Base-by-base conservation (phyloP, 805 yeast genomes). In the Schizosaccharomyces japonicus region DNA sequence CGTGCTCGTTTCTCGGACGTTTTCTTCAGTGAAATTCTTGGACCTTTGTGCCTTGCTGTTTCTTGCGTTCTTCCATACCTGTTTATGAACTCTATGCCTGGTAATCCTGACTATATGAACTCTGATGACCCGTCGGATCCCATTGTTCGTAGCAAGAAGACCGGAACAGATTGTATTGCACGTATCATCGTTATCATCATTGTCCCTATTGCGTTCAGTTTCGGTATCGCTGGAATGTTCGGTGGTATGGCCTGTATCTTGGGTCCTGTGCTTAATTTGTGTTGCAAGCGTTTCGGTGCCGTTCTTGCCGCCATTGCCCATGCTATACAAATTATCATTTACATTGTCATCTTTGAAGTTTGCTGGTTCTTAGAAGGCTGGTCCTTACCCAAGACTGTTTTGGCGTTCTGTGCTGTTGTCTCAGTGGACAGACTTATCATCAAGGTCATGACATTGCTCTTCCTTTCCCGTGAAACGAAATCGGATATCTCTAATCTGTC, bases 311-410 rank as follows among this genome's bases (percentile, higher is more conserved):
- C 82, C 58, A 65, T 90, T 61, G 94, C 96, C 19, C 98, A 90
- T 60, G 95, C 94, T 66, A 69, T 82, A 57, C 84, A 95, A 15
- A 95, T 92, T 48, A 63, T 92, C 56, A 68, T 83, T 54, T 92
- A 87, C 68, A 67, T 90, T 55, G 69, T 78, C 34, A 81, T 82
- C 72, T 87, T 83, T 68, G 80, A 87, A 63, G 81, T 85, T 51
- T 79, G 87, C 85, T 90, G 98, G 98, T 92, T 83, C 52, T 65
- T 84, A 60, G 94, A 85, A 69, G 87, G 93, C 55, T 90, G 90
- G 78, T 71, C 69, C 56, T 92, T 90, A 60, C 70, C 79, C 29
- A 79, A 82, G 66, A 79, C 82, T 73, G 70, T 92, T 63, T 64
- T 85, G 53, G 98, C 96, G 63, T 67, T 84, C 55, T 70, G 77